phyloP scores from a whole-genome alignment of 306 rosid species.

The Urtica urens region DNA sequence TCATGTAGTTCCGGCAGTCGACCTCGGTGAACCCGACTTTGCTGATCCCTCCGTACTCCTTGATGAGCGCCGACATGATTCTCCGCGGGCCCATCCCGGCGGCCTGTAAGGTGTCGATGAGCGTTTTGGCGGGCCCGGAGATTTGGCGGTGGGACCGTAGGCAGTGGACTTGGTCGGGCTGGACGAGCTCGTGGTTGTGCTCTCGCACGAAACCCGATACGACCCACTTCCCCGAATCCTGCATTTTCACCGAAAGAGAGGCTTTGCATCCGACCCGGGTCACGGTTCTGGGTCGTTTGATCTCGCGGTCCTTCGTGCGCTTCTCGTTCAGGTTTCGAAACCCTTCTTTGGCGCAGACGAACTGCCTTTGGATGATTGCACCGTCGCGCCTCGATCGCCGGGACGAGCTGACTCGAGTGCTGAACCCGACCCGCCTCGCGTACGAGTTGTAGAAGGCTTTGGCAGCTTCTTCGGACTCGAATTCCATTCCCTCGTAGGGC shows the following conservation, averaged over 20 bases:
- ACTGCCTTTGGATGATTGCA: constrained; percentile 91
- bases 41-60: constrained; percentile 95
- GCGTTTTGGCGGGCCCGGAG: constrained; percentile 89
- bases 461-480: constrained; percentile 98
- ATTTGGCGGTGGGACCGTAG: constrained; percentile 96
- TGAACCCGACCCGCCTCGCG: constrained; percentile 96
- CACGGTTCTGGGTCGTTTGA: constrained; percentile 81
- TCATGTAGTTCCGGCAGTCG: constrained; percentile 95
- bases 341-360: constrained; percentile 96
- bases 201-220: constrained; percentile 87
- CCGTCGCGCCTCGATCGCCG: constrained; percentile 97
- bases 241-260: constrained; percentile 92
- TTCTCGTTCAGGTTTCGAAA: constrained; percentile 94
- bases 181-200: constrained; percentile 92
- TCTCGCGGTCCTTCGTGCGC: constrained; percentile 95
- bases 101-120: constrained; percentile 94
- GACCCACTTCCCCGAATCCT: constrained; percentile 95
- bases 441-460: constrained; percentile 94
- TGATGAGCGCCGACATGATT: constrained; percentile 91
- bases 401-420: constrained; percentile 96
- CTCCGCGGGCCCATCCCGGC: constrained; percentile 99
- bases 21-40: constrained; percentile 98
- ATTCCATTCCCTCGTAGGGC: constrained; percentile 91
- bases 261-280: constrained; percentile 99
- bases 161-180: constrained; percentile 93